These are phyloP conservation scores for Ceratobasidium theobromae DNA, from an alignment of 1,284 basidiomycete genomes.

Conservation along the genomic window DNA sequence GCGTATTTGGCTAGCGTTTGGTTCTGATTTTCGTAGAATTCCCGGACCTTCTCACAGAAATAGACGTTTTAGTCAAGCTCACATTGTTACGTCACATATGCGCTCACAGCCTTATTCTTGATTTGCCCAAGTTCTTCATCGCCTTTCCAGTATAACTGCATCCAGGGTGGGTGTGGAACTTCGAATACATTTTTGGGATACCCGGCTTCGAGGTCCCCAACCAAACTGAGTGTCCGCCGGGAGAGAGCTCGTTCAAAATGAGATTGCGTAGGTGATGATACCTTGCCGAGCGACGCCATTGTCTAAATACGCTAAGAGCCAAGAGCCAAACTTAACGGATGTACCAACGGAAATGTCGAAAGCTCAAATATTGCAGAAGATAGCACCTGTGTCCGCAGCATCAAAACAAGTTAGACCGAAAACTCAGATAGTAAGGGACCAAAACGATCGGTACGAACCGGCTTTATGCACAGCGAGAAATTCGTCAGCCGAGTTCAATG, in stretches of 20 bases:
- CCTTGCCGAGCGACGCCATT: too few species aligned
- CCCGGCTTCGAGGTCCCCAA: conserved; percentile 15
- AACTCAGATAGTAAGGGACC: too few species aligned
- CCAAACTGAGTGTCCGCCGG: conserved; percentile 7
- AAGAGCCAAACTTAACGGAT: too few species aligned
- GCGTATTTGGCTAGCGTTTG: conserved; percentile 17
- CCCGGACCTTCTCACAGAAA: conserved; percentile 7
- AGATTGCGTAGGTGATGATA: neutral
- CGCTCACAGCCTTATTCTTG: conserved; percentile 6
- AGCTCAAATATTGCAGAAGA: too few species aligned
- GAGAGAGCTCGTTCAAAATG: conserved; percentile 1
- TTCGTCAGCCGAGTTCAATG: too few species aligned
- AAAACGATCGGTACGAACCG: too few species aligned
- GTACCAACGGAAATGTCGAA: too few species aligned
- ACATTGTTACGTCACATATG: neutral
- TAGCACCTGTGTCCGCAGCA: too few species aligned
- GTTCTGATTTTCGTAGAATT: conserved; percentile 25
- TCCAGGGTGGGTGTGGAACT: conserved; percentile 12
- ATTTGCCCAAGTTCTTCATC: neutral
- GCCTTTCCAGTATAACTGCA: neutral
- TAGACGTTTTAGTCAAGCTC: neutral
- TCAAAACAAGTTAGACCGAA: too few species aligned
- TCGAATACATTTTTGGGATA: conserved; percentile 9
- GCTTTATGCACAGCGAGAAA: too few species aligned
- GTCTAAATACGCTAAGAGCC: too few species aligned